Conservation (phyloP, 2,329 filamentous ascomycete species). For the Trichocomaceae sp. region DNA sequence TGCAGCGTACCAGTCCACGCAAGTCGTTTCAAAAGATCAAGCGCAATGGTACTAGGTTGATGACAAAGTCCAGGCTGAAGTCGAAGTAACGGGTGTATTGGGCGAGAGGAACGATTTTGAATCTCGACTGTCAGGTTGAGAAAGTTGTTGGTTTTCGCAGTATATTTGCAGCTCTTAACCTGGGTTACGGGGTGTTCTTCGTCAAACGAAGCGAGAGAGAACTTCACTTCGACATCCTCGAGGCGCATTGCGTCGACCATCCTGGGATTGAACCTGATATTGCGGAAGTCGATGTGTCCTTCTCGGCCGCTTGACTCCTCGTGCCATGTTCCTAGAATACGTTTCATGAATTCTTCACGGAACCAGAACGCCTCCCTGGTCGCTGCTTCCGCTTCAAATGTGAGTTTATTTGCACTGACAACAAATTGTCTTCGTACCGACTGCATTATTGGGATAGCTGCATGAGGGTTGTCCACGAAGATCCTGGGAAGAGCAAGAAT, state of each 20-base stretch:
- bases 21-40: conserved; percentile 76
- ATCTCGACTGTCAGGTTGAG: conserved; percentile 63
- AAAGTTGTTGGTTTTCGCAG: conserved; percentile 54
- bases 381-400: conserved; percentile 69
- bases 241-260: conserved; percentile 81
- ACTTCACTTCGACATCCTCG: conserved; percentile 65
- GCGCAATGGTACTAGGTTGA: conserved; percentile 62
- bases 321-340: conserved; percentile 65
- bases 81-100: conserved; percentile 66
- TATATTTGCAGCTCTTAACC: conserved; percentile 42
- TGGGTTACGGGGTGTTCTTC: conserved; percentile 26
- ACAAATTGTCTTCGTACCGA: conserved; percentile 88
- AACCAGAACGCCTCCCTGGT: conserved; percentile 88
- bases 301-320: conserved; percentile 51
- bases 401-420: conserved; percentile 70
- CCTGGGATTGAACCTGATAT: conserved; percentile 62
- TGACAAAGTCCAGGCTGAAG: conserved; percentile 71
- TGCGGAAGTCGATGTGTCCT: conserved; percentile 69
- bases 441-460: conserved; percentile 71
- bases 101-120: conserved; percentile 62
- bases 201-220: conserved; percentile 35
- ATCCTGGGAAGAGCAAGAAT: conserved; percentile 69
- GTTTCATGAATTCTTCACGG: conserved; percentile 69
- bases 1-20: conserved; percentile 82
- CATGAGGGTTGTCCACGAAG: conserved; percentile 68